Evolutionary conservation across 2,329 filamentous ascomycete species (phyloP), one percentile per base, ranked within the genome.

Genomic region (Botrytis deweyae): DNA sequence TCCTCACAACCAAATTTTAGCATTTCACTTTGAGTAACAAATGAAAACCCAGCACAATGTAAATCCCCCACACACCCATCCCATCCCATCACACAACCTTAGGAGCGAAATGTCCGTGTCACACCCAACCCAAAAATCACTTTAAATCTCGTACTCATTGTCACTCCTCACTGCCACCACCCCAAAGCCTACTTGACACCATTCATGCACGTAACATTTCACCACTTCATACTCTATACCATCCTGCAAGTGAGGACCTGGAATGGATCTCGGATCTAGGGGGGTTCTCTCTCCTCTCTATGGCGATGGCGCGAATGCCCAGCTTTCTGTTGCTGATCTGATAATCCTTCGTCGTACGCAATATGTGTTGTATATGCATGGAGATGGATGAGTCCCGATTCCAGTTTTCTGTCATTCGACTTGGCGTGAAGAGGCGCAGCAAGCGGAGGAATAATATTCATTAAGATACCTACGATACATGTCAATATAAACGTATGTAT

Each of bases 111-210:
- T 69, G 1, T 33, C 66, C 66, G 49, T 10, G 49, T 58, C 38
- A n/a, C 66, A 58, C 49, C 18, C 5, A 58, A 58, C 18, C 49
- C 9, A 33, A 44, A 44, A 69, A 69, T 10, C 18, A 58, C 66
- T 69, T 18, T 25, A 33, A 58, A 16, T n/a, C 1, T 44, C n/a
- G 66, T 69, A 52, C n/a, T 1, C 36, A 36, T 22, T 18, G 66
- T 40, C n/a, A n/a, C n/a, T 12, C 42, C 29, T 46, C 40, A 46
- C 55, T 70, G 67, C 67, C 52, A 70, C 67, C 52, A 25, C 67
- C 55, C 40, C 14, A n/a, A 46, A 46, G 16, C 6, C 12, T 18
- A 40, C 33, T 38, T 29, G 29, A 22, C 36, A 16, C 46, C 49
- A n/a, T 46, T 14, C 14, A 40, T 62, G 55, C 68, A 38, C 29